A percentile compares a stretch with the other conserved stretches of the same genome.
These are phyloP conservation scores for Phytopythium sindhum DNA, from an alignment of 352 stramenopile genomes.

Conservation along the genomic window DNA sequence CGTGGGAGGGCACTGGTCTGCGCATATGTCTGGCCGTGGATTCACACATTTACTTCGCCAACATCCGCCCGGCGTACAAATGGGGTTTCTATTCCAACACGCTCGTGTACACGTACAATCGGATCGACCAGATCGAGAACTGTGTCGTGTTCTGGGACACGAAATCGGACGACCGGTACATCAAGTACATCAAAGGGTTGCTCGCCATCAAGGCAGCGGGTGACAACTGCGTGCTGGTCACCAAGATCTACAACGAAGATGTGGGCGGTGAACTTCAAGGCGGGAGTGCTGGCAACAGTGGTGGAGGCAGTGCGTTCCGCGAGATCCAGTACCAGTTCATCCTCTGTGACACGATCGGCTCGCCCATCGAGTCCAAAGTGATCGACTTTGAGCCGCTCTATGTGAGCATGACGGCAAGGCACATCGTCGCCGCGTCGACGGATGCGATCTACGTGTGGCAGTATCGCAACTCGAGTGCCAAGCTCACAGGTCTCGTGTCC, in stretches of 20 bases:
- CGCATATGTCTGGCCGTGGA: conserved; percentile 92
- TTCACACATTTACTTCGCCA: conserved; percentile 95
- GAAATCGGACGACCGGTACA: conserved; percentile 80
- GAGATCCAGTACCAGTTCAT: conserved; percentile 83
- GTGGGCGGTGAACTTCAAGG: conserved; percentile 26
- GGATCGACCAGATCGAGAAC: conserved; percentile 84
- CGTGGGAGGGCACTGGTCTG: conserved; percentile 90
- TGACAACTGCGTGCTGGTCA: conserved; percentile 86
- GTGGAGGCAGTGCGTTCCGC: conserved; percentile 29
- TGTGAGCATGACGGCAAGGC: conserved; percentile 83
- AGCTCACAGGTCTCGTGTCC: conserved; percentile 63
- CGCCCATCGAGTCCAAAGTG: conserved; percentile 80
- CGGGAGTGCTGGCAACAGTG: conserved; percentile 10
- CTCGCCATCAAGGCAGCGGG: conserved; percentile 75
- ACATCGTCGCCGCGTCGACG: conserved; percentile 76
- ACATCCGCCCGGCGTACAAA: conserved; percentile 91
- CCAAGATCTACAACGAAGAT: conserved; percentile 81
- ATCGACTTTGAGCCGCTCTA: conserved; percentile 84
- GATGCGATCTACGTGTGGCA: conserved; percentile 93
- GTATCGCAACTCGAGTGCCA: conserved; percentile 84
- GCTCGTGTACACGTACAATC: conserved; percentile 91
- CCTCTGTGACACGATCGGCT: conserved; percentile 84
- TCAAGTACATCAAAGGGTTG: conserved; percentile 85
- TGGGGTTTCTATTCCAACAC: conserved; percentile 89
- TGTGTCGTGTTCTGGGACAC: conserved; percentile 92